Conservation (phyloP, 23 red algal species). For the Cyanidioschyzon merolae region DNA sequence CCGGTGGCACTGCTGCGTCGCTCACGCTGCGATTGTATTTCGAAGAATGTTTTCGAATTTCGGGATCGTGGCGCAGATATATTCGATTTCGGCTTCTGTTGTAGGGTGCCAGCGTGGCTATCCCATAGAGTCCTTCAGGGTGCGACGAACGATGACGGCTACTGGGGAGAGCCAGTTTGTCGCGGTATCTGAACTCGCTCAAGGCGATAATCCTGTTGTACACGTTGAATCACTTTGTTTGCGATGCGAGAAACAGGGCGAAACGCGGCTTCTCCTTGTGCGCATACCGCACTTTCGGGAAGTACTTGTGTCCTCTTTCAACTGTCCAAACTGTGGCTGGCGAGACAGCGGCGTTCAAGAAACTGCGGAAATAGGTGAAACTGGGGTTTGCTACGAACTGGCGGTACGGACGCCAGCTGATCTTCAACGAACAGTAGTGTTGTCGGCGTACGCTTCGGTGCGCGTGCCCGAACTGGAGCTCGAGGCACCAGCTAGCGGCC, state of each 20-base stretch:
- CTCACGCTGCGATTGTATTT: no score
- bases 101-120: no score
- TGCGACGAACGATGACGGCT: background rate
- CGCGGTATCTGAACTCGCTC: background rate
- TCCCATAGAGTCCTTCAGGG: no score
- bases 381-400: background rate
- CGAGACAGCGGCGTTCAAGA: constrained; percentile 26
- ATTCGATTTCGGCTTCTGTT: no score
- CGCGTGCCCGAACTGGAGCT: constrained; percentile 25
- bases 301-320: constrained; percentile 29
- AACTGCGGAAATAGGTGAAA: background rate
- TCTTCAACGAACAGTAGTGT: constrained; percentile 26
- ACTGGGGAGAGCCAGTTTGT: background rate
- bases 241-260: constrained; percentile 35
- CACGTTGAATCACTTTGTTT: constrained; percentile 33
- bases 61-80: no score
- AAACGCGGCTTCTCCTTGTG: constrained; percentile 23
- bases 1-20: no score
- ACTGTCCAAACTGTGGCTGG: constrained; percentile 31
- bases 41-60: no score
- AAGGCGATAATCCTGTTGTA: background rate
- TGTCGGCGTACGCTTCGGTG: constrained; percentile 34
- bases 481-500: constrained; percentile 10
- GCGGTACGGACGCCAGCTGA: background rate
- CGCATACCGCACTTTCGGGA: constrained; percentile 21